Evolutionary conservation across 495 filamentous ascomycete genomes (phyloP).

Genomic region (Sordaria brevicollis): DNA sequence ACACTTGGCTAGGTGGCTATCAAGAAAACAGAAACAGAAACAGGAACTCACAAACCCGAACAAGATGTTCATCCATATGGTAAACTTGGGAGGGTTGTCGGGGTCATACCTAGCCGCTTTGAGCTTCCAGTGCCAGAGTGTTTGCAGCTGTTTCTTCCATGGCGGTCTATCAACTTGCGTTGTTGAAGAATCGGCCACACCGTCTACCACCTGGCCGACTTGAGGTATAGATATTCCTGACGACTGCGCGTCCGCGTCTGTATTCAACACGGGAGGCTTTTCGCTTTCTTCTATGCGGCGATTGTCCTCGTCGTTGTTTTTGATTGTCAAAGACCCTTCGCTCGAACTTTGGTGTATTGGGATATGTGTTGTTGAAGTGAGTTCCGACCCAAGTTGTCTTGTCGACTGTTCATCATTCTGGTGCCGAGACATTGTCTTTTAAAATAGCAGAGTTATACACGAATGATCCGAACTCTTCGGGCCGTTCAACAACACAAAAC

Average conservation of each 20-base stretch:
- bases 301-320: background rate
- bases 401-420: background rate
- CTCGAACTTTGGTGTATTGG: background rate
- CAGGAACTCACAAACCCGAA: constrained; percentile 19
- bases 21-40: background rate
- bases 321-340: background rate
- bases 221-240: background rate
- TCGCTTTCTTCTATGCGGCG: background rate
- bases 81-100: constrained; percentile 23
- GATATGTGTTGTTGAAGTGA: background rate
- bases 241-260: background rate
- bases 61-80: constrained; percentile 20
- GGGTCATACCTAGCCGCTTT: constrained; percentile 20
- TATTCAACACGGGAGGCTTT: background rate
- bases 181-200: background rate
- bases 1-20: background rate
- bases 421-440: background rate
- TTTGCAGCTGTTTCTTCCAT: background rate
- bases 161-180: background rate
- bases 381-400: background rate
- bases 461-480: background rate
- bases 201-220: background rate
- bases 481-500: background rate
- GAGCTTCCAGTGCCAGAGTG: constrained; percentile 18
- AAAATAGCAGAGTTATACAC: background rate